Base-by-base conservation (phyloP, 2,329 filamentous ascomycete species). In the Raffaelea ambrosiae region DNA sequence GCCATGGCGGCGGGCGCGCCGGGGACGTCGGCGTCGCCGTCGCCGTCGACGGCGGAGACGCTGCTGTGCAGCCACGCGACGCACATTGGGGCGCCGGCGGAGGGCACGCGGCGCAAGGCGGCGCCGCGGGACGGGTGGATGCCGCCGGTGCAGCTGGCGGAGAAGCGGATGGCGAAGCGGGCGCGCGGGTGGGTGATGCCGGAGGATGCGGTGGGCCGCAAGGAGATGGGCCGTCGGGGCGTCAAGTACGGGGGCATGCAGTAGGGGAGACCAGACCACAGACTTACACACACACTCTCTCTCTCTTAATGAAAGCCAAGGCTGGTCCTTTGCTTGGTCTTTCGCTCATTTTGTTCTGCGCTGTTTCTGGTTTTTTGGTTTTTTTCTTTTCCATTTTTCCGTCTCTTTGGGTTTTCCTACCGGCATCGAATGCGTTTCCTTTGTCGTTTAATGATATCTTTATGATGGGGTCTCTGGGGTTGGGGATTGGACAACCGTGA, bases 111-210 rank as follows among this genome's bases (percentile, higher is more conserved):
- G 35, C 73, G 83, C 59, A 86, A 86, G 69, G 80, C 81, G 46
- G 66, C 83, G 22, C 70, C 80, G n/a, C 73, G 83, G 39, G 86
- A 90, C 63, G 66, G 68, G 20, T 89, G 86, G 86, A 88, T 90
- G 66, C 84, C 86, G 10, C 80, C 72, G 68, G 81, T 79, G 44
- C 86, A 82, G 69, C 72, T 79, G 56, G 83, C 74, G 29, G 84
- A 86, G 77, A 93, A 86, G 81, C 70, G 79, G 49, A 83, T 86
- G 66, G 82, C 84, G 19, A 89, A 88, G 76, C 67, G 84, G 20
- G 73, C 77, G 3, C 68, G 86, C 26, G 86, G 85, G 0, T 90
- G 86, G 86, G 77, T 88, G 1, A 76, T 81, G 67, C 86, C 86
- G 1, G 84, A 89, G 58, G 86, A 89, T 58, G 72, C 81, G 3